Conservation (phyloP, 2,329 filamentous ascomycete species). For the Nigrospora osmanthi region DNA sequence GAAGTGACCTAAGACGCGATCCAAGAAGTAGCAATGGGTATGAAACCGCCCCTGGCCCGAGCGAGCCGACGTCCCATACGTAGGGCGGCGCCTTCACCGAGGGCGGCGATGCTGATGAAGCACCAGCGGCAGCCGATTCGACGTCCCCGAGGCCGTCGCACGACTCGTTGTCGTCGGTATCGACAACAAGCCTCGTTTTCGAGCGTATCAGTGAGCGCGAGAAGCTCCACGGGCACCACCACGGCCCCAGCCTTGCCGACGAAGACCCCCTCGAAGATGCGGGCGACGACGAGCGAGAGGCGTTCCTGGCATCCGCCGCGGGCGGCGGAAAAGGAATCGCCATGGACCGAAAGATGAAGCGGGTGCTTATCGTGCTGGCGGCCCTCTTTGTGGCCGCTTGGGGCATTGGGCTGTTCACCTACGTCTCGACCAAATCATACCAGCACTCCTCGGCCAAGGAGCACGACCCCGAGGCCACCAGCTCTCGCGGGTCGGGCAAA, state of each 20-base stretch:
- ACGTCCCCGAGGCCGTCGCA: slow-evolving; percentile 33
- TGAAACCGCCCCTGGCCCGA: not conserved
- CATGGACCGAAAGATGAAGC: slow-evolving; percentile 60
- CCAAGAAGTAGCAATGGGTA: not conserved
- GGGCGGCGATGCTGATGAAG: too few relatives aligned
- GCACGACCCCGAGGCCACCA: slow-evolving; percentile 62
- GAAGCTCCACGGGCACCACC: slow-evolving; percentile 21
- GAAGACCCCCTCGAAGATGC: slow-evolving; percentile 36
- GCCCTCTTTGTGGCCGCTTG: slow-evolving; percentile 58
- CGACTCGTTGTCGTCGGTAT: slow-evolving; percentile 67
- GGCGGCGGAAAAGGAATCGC: slow-evolving; percentile 34
- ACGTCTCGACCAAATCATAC: slow-evolving; percentile 58
- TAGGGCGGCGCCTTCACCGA: too few relatives aligned
- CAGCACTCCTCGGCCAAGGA: slow-evolving; percentile 52
- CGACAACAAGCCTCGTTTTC: slow-evolving; percentile 75
- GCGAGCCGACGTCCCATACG: too few relatives aligned
- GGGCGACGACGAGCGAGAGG: slow-evolving; percentile 38
- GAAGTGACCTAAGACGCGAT: not conserved
- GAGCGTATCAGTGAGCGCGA: slow-evolving; percentile 61
- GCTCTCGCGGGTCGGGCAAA: slow-evolving; percentile 56
- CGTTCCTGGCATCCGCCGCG: slow-evolving; percentile 37
- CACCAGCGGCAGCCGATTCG: too few relatives aligned
- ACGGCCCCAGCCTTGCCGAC: slow-evolving; percentile 31
- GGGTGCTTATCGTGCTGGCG: slow-evolving; percentile 52
- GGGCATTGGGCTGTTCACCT: slow-evolving; percentile 59